Conservation (phyloP, 768 basidiomycete genomes). For the Russula virescens region DNA sequence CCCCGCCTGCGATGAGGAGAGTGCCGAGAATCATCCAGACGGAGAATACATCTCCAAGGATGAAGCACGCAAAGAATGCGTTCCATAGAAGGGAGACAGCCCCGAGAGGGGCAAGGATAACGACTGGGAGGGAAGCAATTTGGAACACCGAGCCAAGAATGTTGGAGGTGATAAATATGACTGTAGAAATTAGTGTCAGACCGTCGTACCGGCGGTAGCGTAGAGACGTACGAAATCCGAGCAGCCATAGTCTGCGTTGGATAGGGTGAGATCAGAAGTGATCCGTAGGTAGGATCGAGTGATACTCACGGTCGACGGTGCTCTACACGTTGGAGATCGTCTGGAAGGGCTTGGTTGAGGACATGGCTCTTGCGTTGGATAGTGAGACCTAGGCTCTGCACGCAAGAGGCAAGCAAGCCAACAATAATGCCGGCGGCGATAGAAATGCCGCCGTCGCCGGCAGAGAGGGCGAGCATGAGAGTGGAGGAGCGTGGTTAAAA, state of each 20-base stretch:
- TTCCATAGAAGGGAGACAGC: slow-evolving; percentile 94
- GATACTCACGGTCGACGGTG: slow-evolving; percentile 69
- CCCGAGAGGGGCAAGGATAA: slow-evolving; percentile 89
- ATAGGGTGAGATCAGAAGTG: not conserved
- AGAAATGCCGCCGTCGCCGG: slow-evolving; percentile 31
- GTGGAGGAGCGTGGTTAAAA: not conserved
- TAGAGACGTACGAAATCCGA: slow-evolving; percentile 58
- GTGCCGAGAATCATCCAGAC: slow-evolving; percentile 84
- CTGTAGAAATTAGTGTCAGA: slow-evolving; percentile 25
- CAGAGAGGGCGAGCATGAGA: slow-evolving; percentile 26
- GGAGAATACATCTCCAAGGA: slow-evolving; percentile 83
- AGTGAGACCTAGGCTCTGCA: slow-evolving; percentile 88
- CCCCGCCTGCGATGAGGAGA: slow-evolving; percentile 79
- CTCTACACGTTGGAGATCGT: slow-evolving; percentile 57
- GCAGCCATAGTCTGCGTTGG: slow-evolving; percentile 66
- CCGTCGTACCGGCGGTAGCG: slow-evolving; percentile 4
- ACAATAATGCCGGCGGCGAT: slow-evolving; percentile 42
- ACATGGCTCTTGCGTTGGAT: slow-evolving; percentile 94
- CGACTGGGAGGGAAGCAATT: slow-evolving; percentile 89
- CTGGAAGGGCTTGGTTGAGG: slow-evolving; percentile 66
- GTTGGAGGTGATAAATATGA: slow-evolving; percentile 84
- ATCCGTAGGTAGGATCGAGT: slow-evolving; percentile 1
- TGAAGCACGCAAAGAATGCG: slow-evolving; percentile 79
- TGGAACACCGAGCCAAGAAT: slow-evolving; percentile 84
- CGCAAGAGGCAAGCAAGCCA: slow-evolving; percentile 76